A percentile compares a stretch with the other conserved stretches of the same genome.
Evolutionary conservation across 257 asterid species (phyloP).

Genomic region (Plantago major): DNA sequence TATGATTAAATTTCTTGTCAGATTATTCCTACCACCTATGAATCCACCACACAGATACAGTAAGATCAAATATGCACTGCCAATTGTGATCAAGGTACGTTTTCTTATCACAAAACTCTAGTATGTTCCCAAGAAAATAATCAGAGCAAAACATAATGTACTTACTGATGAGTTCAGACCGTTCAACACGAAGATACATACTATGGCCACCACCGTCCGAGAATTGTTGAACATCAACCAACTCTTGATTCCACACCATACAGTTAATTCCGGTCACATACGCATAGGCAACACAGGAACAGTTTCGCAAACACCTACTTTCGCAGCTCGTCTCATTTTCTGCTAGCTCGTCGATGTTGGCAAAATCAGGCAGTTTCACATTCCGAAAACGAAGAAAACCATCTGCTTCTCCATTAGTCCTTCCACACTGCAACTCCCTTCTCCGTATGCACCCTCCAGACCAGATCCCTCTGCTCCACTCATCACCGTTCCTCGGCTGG

Average conservation of each 20-base stretch:
- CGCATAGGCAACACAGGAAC: constrained; percentile 69
- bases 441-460: constrained; percentile 63
- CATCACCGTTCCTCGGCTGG: constrained; percentile 32
- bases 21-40: constrained; percentile 30
- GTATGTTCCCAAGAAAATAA: neutral
- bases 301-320: constrained; percentile 42
- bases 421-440: constrained; percentile 32
- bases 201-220: constrained; percentile 50
- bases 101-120: neutral
- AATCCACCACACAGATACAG: constrained; percentile 7
- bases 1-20: constrained; percentile 26
- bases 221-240: constrained; percentile 61
- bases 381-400: constrained; percentile 30
- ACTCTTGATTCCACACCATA: constrained; percentile 56
- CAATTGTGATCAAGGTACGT: neutral
- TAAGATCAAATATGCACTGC: constrained; percentile 7
- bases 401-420: constrained; percentile 24
- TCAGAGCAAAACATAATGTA: neutral
- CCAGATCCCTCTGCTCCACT: constrained; percentile 53
- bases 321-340: constrained; percentile 30
- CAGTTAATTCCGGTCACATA: constrained; percentile 50
- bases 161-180: constrained; percentile 59
- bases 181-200: constrained; percentile 53
- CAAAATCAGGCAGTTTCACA: constrained; percentile 71
- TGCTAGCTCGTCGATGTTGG: constrained; percentile 29